These are phyloP conservation scores for Pichia eremophila DNA, from an alignment of 805 yeast genomes.

Conservation along the genomic window DNA sequence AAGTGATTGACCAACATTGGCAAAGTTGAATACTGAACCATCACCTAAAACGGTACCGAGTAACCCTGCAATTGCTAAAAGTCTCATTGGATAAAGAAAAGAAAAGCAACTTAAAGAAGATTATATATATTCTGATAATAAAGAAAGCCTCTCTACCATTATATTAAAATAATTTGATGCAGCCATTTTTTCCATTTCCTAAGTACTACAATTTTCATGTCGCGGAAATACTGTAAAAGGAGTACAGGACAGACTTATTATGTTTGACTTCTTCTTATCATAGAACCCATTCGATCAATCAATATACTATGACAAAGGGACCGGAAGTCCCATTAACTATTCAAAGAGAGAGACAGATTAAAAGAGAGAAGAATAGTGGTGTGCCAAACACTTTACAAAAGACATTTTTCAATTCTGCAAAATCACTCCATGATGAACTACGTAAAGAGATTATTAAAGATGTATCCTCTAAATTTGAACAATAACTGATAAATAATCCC, in stretches of 20 bases:
- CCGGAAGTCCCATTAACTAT: neutral
- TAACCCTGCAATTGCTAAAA: neutral
- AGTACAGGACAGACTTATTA: too few relatives aligned
- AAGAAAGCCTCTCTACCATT: too few relatives aligned
- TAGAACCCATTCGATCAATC: neutral
- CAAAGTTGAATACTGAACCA: neutral
- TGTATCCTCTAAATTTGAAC: conserved; percentile 15
- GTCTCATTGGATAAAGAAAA: neutral
- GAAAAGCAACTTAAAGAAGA: too few relatives aligned
- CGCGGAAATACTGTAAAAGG: too few relatives aligned
- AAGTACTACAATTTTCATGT: too few relatives aligned
- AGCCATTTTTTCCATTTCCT: too few relatives aligned
- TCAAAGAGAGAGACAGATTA: neutral
- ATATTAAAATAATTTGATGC: too few relatives aligned
- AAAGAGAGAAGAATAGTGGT: neutral
- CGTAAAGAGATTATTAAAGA: conserved; percentile 15
- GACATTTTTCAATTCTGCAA: conserved; percentile 16
- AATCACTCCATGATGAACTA: conserved; percentile 20
- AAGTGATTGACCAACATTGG: neutral
- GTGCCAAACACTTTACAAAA: neutral
- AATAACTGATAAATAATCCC: neutral
- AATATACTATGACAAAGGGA: neutral
- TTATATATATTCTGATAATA: too few relatives aligned
- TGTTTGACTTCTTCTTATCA: too few relatives aligned
- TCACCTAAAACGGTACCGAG: neutral